Evolutionary conservation across 2,329 filamentous ascomycete species (phyloP), one percentile per base, ranked within the genome.

Genomic region (Claviceps citrina): DNA sequence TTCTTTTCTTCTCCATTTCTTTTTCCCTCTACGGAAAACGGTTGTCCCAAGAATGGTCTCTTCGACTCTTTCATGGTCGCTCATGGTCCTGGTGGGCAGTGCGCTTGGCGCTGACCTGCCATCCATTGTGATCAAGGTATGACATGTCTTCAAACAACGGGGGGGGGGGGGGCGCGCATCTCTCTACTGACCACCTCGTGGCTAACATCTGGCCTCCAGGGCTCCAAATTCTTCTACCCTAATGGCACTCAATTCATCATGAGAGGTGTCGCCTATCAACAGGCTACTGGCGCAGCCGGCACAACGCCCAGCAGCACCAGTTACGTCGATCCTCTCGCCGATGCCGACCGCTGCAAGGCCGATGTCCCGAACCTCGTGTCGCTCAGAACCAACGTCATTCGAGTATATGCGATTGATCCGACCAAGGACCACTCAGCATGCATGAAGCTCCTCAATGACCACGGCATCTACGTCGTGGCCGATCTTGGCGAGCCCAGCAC

Each of bases 261-360:
- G 61, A 84, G 81, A 63, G 91, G 91, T 66, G 71, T 98, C 51
- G 91, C 91, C 50, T 98, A 98, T 66, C 91, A 98, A 69, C 78
- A 89, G 66, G 82, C 87, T 51, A 68, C 68, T 47, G 68, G 67
- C 48, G 67, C 73, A 39, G 71, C 70, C 39, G 72, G 76, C 45
- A 54, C 55, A 42, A 66, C 67, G 40, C 66, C 44, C 46, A 46
- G 65, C 31, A 61, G 59, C 40, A 57, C 61, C 40, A 68, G 67
- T 46, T 96, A 87, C 68, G 72, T 69, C 46, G 91, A 98, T 58
- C 91, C 91, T 43, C 76, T 98, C 31, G 72, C 84, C 49, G 76
- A 93, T 55, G 62, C 64, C 42, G 63, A 66, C 27, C 62, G 65
- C 50, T 96, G 91, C 72, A 72, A 75, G 59, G 83, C 87, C 53